phyloP scores from a whole-genome alignment of 345 rosid species.

The Gossypium raimondii region DNA sequence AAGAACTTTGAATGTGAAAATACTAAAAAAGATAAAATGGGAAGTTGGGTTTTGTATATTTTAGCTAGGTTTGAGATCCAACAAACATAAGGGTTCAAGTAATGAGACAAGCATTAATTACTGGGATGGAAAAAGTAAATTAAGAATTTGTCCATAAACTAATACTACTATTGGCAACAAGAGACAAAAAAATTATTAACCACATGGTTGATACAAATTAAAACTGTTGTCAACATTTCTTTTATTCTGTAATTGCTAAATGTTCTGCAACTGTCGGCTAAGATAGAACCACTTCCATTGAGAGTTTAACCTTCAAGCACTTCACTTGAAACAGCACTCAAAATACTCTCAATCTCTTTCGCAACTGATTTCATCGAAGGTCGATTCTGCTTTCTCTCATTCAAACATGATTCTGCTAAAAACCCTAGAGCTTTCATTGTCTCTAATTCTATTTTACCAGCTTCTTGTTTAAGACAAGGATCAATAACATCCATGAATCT shows the following conservation, averaged over 20 bases:
- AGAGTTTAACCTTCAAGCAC: not conserved
- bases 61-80: too few relatives aligned
- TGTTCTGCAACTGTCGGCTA: not conserved
- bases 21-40: too few relatives aligned
- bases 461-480: constrained; percentile 24
- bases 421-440: not conserved
- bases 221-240: not conserved
- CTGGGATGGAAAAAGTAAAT: not conserved
- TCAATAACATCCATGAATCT: constrained; percentile 41
- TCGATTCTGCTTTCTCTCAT: constrained; percentile 4
- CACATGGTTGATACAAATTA: not conserved
- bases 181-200: not conserved
- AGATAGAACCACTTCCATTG: not conserved
- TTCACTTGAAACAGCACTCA: not conserved
- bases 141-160: too few relatives aligned
- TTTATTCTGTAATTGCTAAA: constrained; percentile 1
- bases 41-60: too few relatives aligned
- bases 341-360: not conserved
- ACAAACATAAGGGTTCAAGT: too few relatives aligned
- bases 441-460: not conserved
- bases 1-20: too few relatives aligned
- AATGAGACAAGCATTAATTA: too few relatives aligned
- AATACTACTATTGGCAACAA: not conserved
- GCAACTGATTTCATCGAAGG: constrained; percentile 1
- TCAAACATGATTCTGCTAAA: constrained; percentile 10